Evolutionary conservation across 768 basidiomycete genomes (phyloP), one percentile per base, ranked within the genome.

Genomic region (Hydnum rufescens): DNA sequence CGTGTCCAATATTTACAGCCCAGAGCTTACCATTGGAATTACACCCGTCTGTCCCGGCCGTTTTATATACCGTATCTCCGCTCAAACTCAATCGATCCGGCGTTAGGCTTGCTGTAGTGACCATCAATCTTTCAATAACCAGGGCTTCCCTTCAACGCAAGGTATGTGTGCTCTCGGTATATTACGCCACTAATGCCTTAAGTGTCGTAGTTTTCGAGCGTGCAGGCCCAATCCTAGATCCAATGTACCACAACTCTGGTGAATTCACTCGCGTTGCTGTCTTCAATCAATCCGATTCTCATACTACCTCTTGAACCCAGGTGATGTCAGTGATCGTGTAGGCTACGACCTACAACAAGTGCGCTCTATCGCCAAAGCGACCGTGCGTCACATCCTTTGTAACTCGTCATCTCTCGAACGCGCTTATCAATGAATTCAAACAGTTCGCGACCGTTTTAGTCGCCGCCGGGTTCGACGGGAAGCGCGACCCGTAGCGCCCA

Each of bases 191-290:
- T 51, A 5, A 39, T 31, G 29, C 32, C 25, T 31, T 36, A 31
- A 34, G 6, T 39, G 6, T 39, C 23, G n/a, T 23, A 58, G 75
- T 93, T 18, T 93, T 89, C 60, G 89, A 92, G 61, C 78, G 86
- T 43, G 82, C 80, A 0, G 88, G 86, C 4, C 76, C 74, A 5
- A 88, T 95, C 61, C 77, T 72, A 18, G 88, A 89, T 63, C 86
- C 86, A 5, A 84, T 83, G 80, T 89, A 88, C 61, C 84, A 88
- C 63, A 86, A 84, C 62, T 80, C 78, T 60, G 78, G 81, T 77
- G 55, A 28, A 70, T 60, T 23, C 16, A 13, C 28, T 19, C 44
- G 51, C 54, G 49, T 26, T 47, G 8, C 26, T 13, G 44, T 16
- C 26, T 47, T 47, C 13, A 39, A 39, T 5, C 47, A 54, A 18